Percentiles rank a stretch among this genome's conserved stretches.
Conservation (phyloP, 352 stramenopile genomes). For the Aphanomyces astaci region DNA sequence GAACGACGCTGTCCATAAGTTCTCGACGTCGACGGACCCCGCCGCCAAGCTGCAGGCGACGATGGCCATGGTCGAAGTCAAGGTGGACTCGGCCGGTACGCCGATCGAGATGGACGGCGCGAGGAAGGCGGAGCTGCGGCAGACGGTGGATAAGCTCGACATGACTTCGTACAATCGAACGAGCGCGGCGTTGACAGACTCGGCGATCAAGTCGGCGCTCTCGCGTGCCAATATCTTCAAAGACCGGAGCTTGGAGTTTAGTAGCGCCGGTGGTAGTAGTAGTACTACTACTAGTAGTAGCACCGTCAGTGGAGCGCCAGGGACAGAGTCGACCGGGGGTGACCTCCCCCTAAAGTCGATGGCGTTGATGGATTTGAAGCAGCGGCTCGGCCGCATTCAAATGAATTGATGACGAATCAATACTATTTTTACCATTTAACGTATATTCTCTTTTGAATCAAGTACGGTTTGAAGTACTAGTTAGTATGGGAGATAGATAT, state of each 20-base stretch:
- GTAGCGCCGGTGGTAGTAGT: too few species aligned
- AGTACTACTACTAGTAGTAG: too few species aligned
- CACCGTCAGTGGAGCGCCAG: too few species aligned
- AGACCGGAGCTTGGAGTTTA: neutral
- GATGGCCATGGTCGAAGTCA: slow-evolving; percentile 1
- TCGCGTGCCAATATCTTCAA: neutral
- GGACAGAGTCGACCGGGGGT: neutral
- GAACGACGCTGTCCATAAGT: neutral
- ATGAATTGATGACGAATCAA: neutral
- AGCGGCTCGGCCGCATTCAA: slow-evolving; percentile 6
- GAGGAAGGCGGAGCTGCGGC: slow-evolving; percentile 1
- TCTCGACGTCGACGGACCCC: neutral
- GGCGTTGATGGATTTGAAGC: slow-evolving; percentile 15
- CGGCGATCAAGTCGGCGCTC: neutral
- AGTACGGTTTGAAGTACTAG: too few species aligned
- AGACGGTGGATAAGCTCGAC: neutral
- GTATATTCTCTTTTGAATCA: too few species aligned
- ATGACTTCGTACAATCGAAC: neutral
- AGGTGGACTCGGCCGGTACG: neutral
- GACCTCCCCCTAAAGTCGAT: slow-evolving; percentile 9
- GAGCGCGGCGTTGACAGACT: neutral
- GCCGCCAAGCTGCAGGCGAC: neutral
- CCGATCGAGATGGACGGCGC: neutral
- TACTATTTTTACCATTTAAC: too few species aligned
- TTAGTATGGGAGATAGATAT: too few species aligned